These are phyloP conservation scores for Dactylellina parvicollis DNA, from an alignment of 2,329 filamentous ascomycete genomes.

Conservation along the genomic window DNA sequence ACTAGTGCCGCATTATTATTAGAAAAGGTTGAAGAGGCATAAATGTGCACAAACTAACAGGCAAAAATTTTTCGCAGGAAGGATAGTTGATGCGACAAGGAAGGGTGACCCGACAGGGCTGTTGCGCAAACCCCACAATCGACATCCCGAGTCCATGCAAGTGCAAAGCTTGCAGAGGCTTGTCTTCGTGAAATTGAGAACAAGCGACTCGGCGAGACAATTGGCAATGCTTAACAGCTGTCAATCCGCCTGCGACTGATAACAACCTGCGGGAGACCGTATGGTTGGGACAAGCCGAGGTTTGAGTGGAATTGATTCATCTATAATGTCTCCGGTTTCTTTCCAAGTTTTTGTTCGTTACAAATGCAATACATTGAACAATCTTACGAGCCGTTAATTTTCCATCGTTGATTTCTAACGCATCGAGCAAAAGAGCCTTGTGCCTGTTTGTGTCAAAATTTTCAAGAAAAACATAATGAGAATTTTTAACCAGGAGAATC, in stretches of 20 bases:
- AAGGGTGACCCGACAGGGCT: background rate
- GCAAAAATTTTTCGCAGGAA: conserved; percentile 3
- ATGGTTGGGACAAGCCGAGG: background rate
- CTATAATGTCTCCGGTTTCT: background rate
- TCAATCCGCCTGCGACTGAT: too few species aligned
- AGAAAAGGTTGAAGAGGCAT: background rate
- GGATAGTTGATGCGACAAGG: conserved; percentile 10
- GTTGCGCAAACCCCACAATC: background rate
- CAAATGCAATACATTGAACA: too few species aligned
- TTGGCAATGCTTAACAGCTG: conserved; percentile 4
- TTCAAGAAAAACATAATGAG: background rate
- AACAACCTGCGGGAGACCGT: too few species aligned
- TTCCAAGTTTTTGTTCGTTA: too few species aligned
- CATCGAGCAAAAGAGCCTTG: background rate
- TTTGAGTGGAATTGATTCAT: background rate
- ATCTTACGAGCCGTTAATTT: background rate
- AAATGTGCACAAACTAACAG: background rate
- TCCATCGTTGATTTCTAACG: background rate
- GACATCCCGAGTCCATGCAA: background rate
- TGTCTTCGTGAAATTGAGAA: background rate
- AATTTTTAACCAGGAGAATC: conserved; percentile 14
- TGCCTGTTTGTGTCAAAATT: conserved; percentile 6
- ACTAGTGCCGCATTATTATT: conserved; percentile 9
- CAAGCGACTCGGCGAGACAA: conserved; percentile 16
- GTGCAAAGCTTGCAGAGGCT: conserved; percentile 2